Percentiles rank a stretch among this genome's conserved stretches.
Conservation (phyloP, 2,329 filamentous ascomycete genomes). For the Fusarium torreyae region DNA sequence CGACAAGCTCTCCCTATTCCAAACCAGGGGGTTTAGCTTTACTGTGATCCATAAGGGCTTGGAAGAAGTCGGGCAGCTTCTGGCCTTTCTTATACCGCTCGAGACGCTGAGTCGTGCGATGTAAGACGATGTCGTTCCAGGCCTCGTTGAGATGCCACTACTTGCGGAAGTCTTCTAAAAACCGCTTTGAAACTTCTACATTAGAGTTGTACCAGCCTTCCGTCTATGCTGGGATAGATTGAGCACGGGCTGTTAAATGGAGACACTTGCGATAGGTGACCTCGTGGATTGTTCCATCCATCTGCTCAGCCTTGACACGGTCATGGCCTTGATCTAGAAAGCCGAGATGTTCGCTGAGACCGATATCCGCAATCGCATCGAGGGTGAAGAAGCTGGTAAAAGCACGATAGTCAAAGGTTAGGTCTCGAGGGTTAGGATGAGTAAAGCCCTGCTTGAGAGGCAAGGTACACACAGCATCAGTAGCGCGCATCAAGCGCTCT, state of each 20-base stretch:
- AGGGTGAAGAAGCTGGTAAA: constrained; percentile 71
- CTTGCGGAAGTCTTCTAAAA: constrained; percentile 59
- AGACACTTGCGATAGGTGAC: constrained; percentile 66
- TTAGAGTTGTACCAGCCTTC: constrained; percentile 66
- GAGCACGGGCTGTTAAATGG: constrained; percentile 65
- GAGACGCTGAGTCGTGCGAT: constrained; percentile 56
- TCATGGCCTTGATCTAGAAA: constrained; percentile 67
- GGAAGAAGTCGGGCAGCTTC: constrained; percentile 72
- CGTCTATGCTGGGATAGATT: constrained; percentile 65
- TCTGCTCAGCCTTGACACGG: constrained; percentile 58
- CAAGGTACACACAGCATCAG: constrained; percentile 59
- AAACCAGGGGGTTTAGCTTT: constrained; percentile 57
- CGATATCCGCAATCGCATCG: constrained; percentile 71
- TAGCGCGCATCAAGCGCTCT: constrained; percentile 59
- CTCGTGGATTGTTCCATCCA: constrained; percentile 63
- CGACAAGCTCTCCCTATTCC: constrained; percentile 71
- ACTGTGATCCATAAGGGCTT: constrained; percentile 66
- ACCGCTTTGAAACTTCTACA: constrained; percentile 62
- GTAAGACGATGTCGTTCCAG: constrained; percentile 58
- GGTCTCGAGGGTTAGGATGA: constrained; percentile 53
- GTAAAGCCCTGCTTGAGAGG: constrained; percentile 52
- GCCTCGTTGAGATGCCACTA: constrained; percentile 52
- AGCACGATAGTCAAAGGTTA: constrained; percentile 65
- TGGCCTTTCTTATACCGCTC: constrained; percentile 59
- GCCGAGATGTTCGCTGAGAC: constrained; percentile 65